Evolutionary conservation across 1,284 basidiomycete genomes (phyloP), one percentile per base, ranked within the genome.

Genomic region (Sparassis latifolia): DNA sequence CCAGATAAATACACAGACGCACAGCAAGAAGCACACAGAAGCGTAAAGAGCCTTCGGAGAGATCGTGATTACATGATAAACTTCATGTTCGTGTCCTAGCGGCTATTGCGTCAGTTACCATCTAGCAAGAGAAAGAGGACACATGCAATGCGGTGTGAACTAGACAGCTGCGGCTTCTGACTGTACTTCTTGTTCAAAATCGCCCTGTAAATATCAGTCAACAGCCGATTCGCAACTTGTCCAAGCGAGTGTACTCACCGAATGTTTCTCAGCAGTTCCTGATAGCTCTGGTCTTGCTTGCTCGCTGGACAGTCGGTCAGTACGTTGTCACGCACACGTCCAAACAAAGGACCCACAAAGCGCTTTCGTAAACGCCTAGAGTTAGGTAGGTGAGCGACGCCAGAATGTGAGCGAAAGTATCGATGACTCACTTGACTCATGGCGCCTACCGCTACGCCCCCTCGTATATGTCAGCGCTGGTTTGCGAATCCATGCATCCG

Each of bases 401-500:
- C 20, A 12, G 6, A 7, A 29, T 9, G 20, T 20, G 20, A n/a
- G 42, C 4, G 35, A 32, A 20, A 20, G 20, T 20, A 20, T 20
- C 3, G 39, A 38, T 46, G 33, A 73, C 80, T 44, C 58, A 86
- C 84, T 59, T 76, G 82, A 64, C 81, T 86, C 92, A 94, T 94
- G 2, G 92, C 92, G 42, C 94, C 95, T 1, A 90, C 92, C 3
- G 87, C 92, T 49, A 78, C 73, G 2, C 92, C 92, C 3, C 80
- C 66, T 94, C 89, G 48, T 76, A 73, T 0, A 92, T 87, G 64
- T 97, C 94, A 10, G 94, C 94, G 61, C 89, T 92, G 6, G 94
- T 97, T 69, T 97, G 93, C 10, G 82, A 80, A 64, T 97, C 94
- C 63, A 92, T 94, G 70, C 94, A 97, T 4, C 93, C 95, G 60